Evolutionary conservation across 345 rosid genomes (phyloP).

Genomic region (Toxicodendron radicans): DNA sequence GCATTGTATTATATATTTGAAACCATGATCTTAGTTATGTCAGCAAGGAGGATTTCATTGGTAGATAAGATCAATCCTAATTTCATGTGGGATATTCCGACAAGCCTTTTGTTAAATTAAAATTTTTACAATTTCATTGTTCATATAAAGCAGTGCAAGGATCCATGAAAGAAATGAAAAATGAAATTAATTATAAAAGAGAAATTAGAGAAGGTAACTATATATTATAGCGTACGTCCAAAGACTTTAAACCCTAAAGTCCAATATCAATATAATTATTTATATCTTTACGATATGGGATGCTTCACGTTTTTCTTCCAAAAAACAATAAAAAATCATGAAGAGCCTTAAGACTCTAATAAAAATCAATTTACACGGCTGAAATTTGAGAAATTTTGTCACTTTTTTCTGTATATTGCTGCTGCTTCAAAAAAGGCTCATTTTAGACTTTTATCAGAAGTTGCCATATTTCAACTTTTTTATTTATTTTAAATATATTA

Average conservation of each 20-base stretch:
- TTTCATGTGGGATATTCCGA: not conserved
- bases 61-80: not conserved
- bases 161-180: not conserved
- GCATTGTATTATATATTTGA: not conserved
- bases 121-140: too few relatives aligned
- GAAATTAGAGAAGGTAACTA: not conserved
- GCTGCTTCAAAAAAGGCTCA: not conserved
- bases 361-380: not conserved
- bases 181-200: not conserved
- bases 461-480: not conserved
- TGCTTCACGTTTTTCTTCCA: not conserved
- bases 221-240: not conserved
- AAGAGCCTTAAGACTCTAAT: not conserved
- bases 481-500: not conserved
- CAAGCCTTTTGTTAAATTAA: not conserved
- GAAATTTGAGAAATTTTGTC: not conserved
- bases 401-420: not conserved
- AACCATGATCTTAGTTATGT: not conserved
- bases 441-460: not conserved
- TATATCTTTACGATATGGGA: not conserved
- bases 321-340: not conserved
- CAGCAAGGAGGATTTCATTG: not conserved
- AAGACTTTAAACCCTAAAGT: not conserved
- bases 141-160: not conserved
- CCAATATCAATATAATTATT: slow-evolving; percentile 10